Percentiles rank a stretch among this genome's conserved stretches.
Conservation (phyloP, 345 rosid genomes). For the Gossypium rotundifolium region DNA sequence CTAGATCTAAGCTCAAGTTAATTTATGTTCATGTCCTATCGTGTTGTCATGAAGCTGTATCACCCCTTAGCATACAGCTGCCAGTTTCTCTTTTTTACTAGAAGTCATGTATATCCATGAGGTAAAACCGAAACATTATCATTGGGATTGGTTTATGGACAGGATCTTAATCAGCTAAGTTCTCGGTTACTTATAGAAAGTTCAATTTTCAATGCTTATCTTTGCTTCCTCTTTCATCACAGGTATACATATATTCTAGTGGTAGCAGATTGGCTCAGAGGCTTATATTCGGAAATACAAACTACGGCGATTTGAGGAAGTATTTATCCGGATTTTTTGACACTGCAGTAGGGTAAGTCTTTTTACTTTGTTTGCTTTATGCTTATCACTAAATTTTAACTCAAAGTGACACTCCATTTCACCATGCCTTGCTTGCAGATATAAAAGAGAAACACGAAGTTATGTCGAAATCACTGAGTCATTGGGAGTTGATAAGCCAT, state of each 20-base stretch:
- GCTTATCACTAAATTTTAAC: neutral
- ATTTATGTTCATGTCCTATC: neutral
- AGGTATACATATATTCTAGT: constrained; percentile 95
- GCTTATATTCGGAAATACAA: constrained; percentile 82
- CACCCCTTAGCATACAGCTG: neutral
- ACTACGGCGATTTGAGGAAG: constrained; percentile 73
- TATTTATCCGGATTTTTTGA: constrained; percentile 80
- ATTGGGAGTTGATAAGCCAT: constrained; percentile 77
- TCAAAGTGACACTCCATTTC: neutral
- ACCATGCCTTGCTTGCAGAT: constrained; percentile 37
- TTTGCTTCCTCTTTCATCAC: constrained; percentile 11
- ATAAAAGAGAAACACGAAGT: constrained; percentile 70
- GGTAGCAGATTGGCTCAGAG: constrained; percentile 96
- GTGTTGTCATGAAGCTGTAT: neutral
- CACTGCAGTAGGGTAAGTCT: constrained; percentile 70
- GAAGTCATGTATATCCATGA: neutral
- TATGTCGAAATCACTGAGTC: constrained; percentile 69
- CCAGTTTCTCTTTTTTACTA: neutral
- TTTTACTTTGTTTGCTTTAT: neutral
- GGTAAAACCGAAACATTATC: neutral
- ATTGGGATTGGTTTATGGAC: neutral
- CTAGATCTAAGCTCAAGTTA: neutral
- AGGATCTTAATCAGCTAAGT: neutral
- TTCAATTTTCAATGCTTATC: neutral
- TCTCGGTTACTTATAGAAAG: neutral